Percentiles rank a stretch among this genome's conserved stretches.
Conservation (phyloP, 495 filamentous ascomycete species). For the Aspergillus sparsus region DNA sequence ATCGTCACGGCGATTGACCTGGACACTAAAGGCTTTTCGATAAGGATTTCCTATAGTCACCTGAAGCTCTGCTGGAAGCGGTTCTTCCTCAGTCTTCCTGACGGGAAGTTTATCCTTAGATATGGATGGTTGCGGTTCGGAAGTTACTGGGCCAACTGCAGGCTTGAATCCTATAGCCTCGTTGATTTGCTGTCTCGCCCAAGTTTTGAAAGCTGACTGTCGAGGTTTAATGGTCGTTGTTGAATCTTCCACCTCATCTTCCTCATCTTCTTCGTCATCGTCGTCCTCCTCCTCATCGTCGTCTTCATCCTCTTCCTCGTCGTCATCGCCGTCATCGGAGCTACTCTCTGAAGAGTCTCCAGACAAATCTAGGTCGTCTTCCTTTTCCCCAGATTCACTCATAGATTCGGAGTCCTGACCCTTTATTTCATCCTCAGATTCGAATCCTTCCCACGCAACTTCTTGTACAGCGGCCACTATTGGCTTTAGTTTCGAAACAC, state of each 20-base stretch:
- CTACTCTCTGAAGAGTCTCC: conserved; percentile 26
- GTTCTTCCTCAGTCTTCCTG: conserved; percentile 64
- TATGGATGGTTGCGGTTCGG: conserved; percentile 34
- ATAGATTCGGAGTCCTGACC: conserved; percentile 22
- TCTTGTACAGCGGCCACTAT: conserved; percentile 43
- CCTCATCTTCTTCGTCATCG: conserved; percentile 29
- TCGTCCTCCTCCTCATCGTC: conserved; percentile 28
- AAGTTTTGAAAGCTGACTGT: conserved; percentile 83
- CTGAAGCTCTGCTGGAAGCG: conserved; percentile 72
- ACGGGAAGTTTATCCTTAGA: conserved; percentile 31
- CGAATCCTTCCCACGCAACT: conserved; percentile 63
- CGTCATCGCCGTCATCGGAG: conserved; percentile 27
- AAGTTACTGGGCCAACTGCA: conserved; percentile 35
- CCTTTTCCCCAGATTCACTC: conserved; percentile 22
- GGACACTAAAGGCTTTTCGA: conserved; percentile 75
- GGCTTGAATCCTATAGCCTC: conserved; percentile 66
- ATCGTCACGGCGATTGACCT: conserved; percentile 66
- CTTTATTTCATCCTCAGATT: conserved; percentile 44
- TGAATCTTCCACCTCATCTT: conserved; percentile 42
- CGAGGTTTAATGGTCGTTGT: conserved; percentile 42
- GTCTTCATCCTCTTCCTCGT: conserved; percentile 28
- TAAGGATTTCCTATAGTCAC: conserved; percentile 58
- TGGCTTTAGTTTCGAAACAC: conserved; percentile 34
- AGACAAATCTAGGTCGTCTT: conserved; percentile 22
- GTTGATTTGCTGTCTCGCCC: conserved; percentile 86